Percentiles rank a stretch among this genome's conserved stretches.
These are phyloP conservation scores for Cucurbita moschata DNA, from an alignment of 306 rosid genomes.

Conservation along the genomic window DNA sequence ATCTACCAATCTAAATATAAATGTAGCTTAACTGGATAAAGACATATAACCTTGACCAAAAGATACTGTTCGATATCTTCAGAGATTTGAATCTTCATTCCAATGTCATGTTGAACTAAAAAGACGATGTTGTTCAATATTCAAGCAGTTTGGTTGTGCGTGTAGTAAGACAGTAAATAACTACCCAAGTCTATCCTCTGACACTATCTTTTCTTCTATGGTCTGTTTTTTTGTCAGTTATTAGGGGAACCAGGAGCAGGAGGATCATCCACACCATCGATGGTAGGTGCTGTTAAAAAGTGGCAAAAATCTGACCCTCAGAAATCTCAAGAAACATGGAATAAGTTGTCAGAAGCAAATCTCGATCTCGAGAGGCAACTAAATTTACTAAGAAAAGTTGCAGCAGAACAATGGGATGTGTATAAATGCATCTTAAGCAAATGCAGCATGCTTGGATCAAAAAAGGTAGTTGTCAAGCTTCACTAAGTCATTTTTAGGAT, in stretches of 20 bases:
- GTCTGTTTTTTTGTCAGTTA: conserved; percentile 27
- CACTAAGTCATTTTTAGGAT: neutral
- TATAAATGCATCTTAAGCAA: conserved; percentile 38
- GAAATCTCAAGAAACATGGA: conserved; percentile 58
- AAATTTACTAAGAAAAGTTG: conserved; percentile 41
- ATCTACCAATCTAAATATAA: no score
- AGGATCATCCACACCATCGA: conserved; percentile 92
- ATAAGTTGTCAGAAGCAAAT: conserved; percentile 64
- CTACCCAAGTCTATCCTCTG: neutral
- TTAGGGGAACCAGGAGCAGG: conserved; percentile 96
- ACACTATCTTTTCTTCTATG: neutral
- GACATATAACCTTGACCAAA: no score
- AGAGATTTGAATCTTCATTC: no score
- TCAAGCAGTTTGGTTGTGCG: neutral
- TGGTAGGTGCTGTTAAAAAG: conserved; percentile 89
- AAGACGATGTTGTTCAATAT: neutral
- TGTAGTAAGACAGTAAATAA: neutral
- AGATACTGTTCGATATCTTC: no score
- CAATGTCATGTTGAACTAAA: no score
- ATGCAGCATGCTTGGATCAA: conserved; percentile 61
- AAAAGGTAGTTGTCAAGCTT: conserved; percentile 36
- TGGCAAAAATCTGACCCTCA: conserved; percentile 84
- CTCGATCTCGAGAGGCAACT: conserved; percentile 54
- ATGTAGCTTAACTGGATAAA: no score
- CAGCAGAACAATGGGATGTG: conserved; percentile 71